A percentile compares a stretch with the other conserved stretches of the same genome.
These are phyloP conservation scores for Xylaria digitata DNA, from an alignment of 2,329 filamentous ascomycete species.

Conservation along the genomic window DNA sequence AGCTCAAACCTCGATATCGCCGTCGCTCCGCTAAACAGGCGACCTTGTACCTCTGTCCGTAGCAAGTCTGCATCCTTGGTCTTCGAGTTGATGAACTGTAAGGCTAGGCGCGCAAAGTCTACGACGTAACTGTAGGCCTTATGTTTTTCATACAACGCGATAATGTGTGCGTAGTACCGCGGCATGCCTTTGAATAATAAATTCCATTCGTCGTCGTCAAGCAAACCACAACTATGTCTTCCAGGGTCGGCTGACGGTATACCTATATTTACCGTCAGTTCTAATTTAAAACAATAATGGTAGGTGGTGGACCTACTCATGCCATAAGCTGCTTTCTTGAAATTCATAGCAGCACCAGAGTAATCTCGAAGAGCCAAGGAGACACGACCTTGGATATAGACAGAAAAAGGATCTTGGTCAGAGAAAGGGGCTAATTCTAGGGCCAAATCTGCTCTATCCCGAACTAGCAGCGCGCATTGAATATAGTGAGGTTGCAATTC, in stretches of 20 bases:
- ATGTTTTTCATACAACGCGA: constrained; percentile 81
- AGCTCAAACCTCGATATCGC: constrained; percentile 83
- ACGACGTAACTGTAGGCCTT: constrained; percentile 83
- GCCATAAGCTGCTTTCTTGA: constrained; percentile 84
- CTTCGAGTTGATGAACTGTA: constrained; percentile 68
- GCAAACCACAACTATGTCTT: constrained; percentile 71
- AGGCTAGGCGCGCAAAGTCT: constrained; percentile 81
- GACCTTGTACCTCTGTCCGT: constrained; percentile 79
- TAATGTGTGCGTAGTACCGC: constrained; percentile 87
- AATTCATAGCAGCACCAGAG: constrained; percentile 76
- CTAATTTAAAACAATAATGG: neutral
- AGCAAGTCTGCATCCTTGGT: constrained; percentile 54
- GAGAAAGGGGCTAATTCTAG: constrained; percentile 67
- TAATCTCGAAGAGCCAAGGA: constrained; percentile 79
- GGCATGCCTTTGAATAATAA: constrained; percentile 77
- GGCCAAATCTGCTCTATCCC: constrained; percentile 69
- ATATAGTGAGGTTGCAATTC: constrained; percentile 70
- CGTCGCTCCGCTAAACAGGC: constrained; percentile 85
- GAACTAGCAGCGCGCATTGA: constrained; percentile 71
- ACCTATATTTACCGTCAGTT: constrained; percentile 51
- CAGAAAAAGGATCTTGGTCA: constrained; percentile 70
- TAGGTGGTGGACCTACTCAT: constrained; percentile 71
- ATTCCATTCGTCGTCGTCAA: constrained; percentile 80
- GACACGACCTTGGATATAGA: constrained; percentile 87
- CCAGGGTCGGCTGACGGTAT: constrained; percentile 59